Percentiles rank a stretch among this genome's conserved stretches.
Evolutionary conservation across 305 asterid genomes (phyloP).

Genomic region (Rubia occidens): DNA sequence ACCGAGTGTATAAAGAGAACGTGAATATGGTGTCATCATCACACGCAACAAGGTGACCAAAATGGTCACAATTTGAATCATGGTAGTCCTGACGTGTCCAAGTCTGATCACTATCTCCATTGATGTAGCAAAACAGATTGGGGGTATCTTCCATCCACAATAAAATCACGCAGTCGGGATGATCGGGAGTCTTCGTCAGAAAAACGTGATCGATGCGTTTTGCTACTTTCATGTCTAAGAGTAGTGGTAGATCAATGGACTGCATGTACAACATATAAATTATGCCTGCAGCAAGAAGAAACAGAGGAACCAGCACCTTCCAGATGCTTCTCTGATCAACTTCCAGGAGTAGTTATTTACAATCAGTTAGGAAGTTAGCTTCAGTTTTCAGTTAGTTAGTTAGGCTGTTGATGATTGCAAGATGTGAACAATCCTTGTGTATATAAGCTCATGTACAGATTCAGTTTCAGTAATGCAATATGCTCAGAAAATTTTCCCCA

Average conservation of each 20-base stretch:
- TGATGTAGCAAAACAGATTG: neutral
- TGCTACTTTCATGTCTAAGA: neutral
- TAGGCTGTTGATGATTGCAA: too few species aligned
- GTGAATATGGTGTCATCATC: neutral
- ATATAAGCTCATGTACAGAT: too few species aligned
- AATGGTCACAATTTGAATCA: neutral
- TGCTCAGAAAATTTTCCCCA: too few species aligned
- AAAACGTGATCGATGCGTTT: neutral
- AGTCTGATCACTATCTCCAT: neutral
- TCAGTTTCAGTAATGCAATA: too few species aligned
- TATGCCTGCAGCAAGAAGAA: too few species aligned
- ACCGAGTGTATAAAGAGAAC: neutral
- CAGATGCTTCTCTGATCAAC: too few species aligned
- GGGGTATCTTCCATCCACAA: neutral
- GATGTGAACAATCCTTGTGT: too few species aligned
- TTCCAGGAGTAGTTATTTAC: too few species aligned
- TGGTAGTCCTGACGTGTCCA: neutral
- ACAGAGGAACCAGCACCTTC: too few species aligned
- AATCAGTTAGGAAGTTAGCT: too few species aligned
- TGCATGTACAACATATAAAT: too few species aligned
- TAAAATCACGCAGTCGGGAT: neutral
- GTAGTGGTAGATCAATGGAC: neutral
- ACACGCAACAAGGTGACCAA: neutral
- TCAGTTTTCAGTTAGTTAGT: too few species aligned
- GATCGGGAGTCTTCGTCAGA: neutral